These are phyloP conservation scores for Rhynchospora breviuscula DNA, from an alignment of 176 grass and related monocot genomes.

Conservation along the genomic window DNA sequence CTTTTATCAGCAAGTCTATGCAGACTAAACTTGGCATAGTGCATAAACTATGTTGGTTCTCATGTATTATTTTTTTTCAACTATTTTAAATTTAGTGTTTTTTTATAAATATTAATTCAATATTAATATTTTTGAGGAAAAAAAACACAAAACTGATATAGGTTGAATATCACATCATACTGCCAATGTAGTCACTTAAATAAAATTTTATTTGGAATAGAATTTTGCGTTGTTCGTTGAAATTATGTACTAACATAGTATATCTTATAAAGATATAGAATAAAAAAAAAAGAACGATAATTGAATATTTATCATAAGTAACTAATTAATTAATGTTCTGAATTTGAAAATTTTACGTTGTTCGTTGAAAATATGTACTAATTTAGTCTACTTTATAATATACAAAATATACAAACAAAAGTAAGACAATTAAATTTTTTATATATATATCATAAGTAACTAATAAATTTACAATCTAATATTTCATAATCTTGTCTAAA, in stretches of 20 bases:
- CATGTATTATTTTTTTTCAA: neutral
- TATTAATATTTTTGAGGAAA: neutral
- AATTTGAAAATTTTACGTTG: no score
- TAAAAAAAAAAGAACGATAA: neutral
- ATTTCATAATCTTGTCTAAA: neutral
- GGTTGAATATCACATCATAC: neutral
- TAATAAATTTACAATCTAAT: neutral
- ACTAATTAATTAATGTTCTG: neutral
- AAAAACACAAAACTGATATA: neutral
- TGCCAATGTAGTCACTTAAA: neutral
- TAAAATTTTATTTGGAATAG: neutral
- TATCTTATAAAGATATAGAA: neutral
- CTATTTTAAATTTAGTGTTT: no score
- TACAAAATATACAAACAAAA: no score
- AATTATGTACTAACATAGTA: neutral
- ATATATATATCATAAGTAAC: no score
- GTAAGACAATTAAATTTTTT: neutral
- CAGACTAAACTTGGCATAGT: neutral
- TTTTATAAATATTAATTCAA: neutral
- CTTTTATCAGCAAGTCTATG: neutral
- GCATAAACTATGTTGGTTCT: neutral
- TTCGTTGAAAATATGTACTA: no score
- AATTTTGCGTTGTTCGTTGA: neutral
- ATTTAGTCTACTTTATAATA: no score
- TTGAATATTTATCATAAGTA: neutral